Evolutionary conservation across 2,329 filamentous ascomycete genomes (phyloP), one percentile per base, ranked within the genome.

Genomic region (Colletotrichum eleusines): DNA sequence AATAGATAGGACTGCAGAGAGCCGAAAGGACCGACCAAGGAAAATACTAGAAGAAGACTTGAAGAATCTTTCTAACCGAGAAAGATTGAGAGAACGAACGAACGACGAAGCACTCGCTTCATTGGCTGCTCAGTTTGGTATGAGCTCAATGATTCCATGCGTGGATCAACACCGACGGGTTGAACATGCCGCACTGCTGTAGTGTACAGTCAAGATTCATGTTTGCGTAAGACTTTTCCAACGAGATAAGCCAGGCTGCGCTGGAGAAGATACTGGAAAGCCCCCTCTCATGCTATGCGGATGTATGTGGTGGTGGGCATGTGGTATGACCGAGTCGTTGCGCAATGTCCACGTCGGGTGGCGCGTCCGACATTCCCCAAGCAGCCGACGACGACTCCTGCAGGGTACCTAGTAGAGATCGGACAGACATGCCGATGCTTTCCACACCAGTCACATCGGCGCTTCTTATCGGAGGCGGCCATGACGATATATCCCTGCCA

Each of bases 311-410:
- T n/a, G n/a, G n/a, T n/a, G n/a, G n/a, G n/a, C n/a, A n/a, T 33
- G n/a, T 40, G 14, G 68, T 18, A 46, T 63, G 60, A 38, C 38
- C 46, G 51, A 23, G 38, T 11, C 23, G 46, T 68, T 59, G 35
- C 51, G 46, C 23, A 59, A 63, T 42, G 57, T 46, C 64, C 57
- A 40, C 20, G 58, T 63, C 68, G 68, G 68, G 48, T 20, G 23
- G 6, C 5, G 11, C 35, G 9, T 59, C 68, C 68, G 68, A 71
- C 64, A 71, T 68, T 63, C 33, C 46, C n/a, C 31, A 40, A 12
- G 3, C 38, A 33, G 33, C 40, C 40, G 38, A 60, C 23, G 38
- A 51, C 28, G 16, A n/a, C n/a, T n/a, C 35, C 26, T 20, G 31
- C 44, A 33, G 28, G 18, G 68, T 59, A n/a, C n/a, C n/a, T n/a